phyloP scores from a whole-genome alignment of 179 eudicot species.

The Sideroxylon spinosum region DNA sequence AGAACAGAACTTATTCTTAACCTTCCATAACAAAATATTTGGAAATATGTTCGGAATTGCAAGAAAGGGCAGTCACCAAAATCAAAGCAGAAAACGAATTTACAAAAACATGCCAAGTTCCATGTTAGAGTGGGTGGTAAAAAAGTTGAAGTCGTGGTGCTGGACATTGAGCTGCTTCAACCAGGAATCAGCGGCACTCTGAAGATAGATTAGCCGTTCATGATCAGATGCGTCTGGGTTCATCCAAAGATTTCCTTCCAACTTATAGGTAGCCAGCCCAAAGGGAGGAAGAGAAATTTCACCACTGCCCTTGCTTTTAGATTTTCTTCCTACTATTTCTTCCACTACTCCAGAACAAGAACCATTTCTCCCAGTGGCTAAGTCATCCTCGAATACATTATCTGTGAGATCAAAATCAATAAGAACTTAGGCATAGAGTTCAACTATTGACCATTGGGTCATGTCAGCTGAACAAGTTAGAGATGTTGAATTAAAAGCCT shows the following conservation, averaged over 20 bases:
- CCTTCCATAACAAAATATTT: no score
- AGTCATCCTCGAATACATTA: not conserved
- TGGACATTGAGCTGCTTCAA: constrained; percentile 23
- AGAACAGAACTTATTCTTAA: no score
- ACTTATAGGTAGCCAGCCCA: constrained; percentile 27
- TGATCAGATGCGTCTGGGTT: constrained; percentile 1
- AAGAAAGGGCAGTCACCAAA: no score
- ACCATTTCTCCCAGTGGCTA: not conserved
- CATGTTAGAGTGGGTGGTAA: not conserved
- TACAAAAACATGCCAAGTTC: not conserved
- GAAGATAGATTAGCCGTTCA: constrained; percentile 16
- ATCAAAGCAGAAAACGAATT: not conserved
- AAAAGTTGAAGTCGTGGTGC: constrained; percentile 22
- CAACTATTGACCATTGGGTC: no score
- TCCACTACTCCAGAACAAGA: not conserved
- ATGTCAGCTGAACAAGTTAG: no score
- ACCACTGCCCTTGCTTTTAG: not conserved
- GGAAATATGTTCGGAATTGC: no score
- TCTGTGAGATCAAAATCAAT: not conserved
- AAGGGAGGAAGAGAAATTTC: constrained; percentile 25
- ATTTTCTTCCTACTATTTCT: constrained; percentile 1
- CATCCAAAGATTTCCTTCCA: constrained; percentile 27
- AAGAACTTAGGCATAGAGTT: no score
- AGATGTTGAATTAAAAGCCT: no score
- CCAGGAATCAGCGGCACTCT: constrained; percentile 31